Conservation (phyloP, 1,139 yeast genomes). For the Candida tetrigidarum region DNA sequence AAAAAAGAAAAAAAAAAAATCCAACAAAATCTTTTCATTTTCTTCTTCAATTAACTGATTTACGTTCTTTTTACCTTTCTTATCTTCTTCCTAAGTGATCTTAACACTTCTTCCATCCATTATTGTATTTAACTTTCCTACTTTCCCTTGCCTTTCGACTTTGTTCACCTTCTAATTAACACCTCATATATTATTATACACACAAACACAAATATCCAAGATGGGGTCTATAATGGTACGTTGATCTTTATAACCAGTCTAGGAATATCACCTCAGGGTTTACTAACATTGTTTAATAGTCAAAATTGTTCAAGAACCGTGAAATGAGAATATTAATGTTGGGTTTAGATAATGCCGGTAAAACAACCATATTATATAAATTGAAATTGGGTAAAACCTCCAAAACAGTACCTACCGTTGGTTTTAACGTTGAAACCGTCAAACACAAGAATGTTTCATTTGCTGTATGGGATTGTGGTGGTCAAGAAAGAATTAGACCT, state of each 20-base stretch:
- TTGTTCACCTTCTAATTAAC: background rate
- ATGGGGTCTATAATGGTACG: slow-evolving; percentile 17
- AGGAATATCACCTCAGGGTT: too few species aligned
- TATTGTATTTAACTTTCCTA: too few species aligned
- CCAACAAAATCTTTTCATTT: background rate
- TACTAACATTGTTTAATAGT: slow-evolving; percentile 17
- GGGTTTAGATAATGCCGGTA: slow-evolving; percentile 92
- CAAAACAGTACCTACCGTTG: slow-evolving; percentile 91
- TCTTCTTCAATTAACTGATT: background rate
- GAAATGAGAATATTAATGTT: slow-evolving; percentile 82
- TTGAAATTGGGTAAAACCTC: slow-evolving; percentile 75
- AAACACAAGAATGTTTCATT: slow-evolving; percentile 85
- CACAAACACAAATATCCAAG: slow-evolving; percentile 2
- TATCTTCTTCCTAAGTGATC: background rate
- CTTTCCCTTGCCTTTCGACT: background rate
- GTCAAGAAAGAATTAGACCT: slow-evolving; percentile 89
- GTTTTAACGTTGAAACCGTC: slow-evolving; percentile 93
- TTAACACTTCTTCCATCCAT: too few species aligned
- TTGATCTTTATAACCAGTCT: background rate
- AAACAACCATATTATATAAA: slow-evolving; percentile 78
- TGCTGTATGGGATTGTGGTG: slow-evolving; percentile 98
- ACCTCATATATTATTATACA: too few species aligned
- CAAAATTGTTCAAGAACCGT: slow-evolving; percentile 63
- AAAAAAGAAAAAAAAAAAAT: background rate
- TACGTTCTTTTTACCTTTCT: background rate